Conservation (phyloP, 805 yeast species). For the Spathaspora girioi region DNA sequence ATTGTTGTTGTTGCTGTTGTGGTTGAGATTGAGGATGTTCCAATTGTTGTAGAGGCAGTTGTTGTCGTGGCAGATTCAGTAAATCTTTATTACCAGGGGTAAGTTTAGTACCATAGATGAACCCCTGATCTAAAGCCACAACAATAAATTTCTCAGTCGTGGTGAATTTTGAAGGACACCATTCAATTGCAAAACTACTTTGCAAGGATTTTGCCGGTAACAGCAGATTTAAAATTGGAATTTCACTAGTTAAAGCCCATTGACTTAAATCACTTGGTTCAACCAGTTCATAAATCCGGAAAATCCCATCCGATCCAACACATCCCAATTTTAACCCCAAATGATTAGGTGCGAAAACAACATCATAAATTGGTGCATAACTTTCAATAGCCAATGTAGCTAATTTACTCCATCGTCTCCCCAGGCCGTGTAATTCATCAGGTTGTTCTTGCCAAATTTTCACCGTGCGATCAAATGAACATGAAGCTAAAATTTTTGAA, state of each 20-base stretch:
- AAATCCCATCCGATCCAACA: conserved; percentile 83
- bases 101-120: conserved; percentile 48
- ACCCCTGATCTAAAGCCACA: conserved; percentile 83
- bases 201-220: conserved; percentile 75
- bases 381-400: conserved; percentile 76
- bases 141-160: conserved; percentile 73
- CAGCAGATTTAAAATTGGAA: conserved; percentile 60
- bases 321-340: conserved; percentile 79
- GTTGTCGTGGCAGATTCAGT: neutral
- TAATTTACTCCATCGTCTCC: conserved; percentile 76
- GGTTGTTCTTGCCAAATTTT: conserved; percentile 89
- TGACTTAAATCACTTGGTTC: conserved; percentile 84
- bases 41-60: conserved; percentile 3
- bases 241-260: conserved; percentile 78
- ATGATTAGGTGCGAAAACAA: conserved; percentile 85
- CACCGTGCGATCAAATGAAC: conserved; percentile 85
- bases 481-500: conserved; percentile 81
- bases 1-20: too few relatives aligned
- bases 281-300: conserved; percentile 80
- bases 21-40: conserved; percentile 11
- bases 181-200: conserved; percentile 77
- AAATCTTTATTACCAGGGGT: neutral
- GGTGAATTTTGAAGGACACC: conserved; percentile 87
- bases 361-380: conserved; percentile 83
- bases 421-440: conserved; percentile 72